Evolutionary conservation across 2,329 filamentous ascomycete species (phyloP), one percentile per base, ranked within the genome.

Genomic region (Paraconiothyrium sp.): DNA sequence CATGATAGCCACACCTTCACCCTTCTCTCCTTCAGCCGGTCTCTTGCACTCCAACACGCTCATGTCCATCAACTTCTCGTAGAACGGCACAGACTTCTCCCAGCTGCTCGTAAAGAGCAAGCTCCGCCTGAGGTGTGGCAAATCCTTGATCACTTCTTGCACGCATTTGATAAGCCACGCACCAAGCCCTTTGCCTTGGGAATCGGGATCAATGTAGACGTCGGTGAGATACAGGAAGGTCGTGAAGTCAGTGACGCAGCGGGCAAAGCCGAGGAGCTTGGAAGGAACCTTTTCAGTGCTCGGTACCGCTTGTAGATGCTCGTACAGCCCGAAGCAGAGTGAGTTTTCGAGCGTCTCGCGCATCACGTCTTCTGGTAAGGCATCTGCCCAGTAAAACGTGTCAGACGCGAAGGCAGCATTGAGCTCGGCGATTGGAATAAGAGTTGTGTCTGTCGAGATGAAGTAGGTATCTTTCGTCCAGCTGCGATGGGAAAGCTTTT

Each of bases 151-250:
- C 6, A 63, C 54, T 37, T 66, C 63, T 4, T 54, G 50, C 13
- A 63, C 43, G 32, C 63, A 66, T 10, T 27, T 44, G 20, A 63
- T 35, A 0, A 66, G n/a, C 61, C 61, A 63, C 8, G 49, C 48
- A n/a, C 61, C 63, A 13, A 63, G 37, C 4, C 63, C 63, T 16
- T 51, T 51, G 9, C 61, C 61, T 20, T 63, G 61, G 32, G 48
- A 44, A 6, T 41, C 10, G 3, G 60, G 58, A 16, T 59, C 51
- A 9, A 66, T 24, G 34, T 58, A 66, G n/a, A 66, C 63, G 34
- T 66, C 61, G 16, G 61, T 66, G 9, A 66, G 39, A 22, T 59
- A 63, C 2, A 49, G 35, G 27, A 63, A 65, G 20, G 63, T 63
- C 8, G 32, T 52, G 16, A 57, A 61, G 41, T 65, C 63, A 51